phyloP scores from a whole-genome alignment of 2,329 filamentous ascomycete species.

The Nothomitra cinnamomea region DNA sequence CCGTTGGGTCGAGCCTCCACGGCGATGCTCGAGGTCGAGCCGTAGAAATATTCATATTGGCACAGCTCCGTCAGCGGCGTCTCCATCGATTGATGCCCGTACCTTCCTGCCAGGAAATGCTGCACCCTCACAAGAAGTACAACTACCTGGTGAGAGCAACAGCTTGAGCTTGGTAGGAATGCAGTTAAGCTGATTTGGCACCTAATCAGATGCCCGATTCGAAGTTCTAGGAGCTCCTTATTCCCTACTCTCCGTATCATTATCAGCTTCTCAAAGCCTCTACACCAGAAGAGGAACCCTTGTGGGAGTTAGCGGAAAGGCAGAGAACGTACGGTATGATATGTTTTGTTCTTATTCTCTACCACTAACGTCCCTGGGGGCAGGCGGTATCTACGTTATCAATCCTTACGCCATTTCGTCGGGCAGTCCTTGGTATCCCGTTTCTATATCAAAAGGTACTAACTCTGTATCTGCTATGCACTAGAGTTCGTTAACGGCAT shows the following conservation, averaged over 20 bases:
- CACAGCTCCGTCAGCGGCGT: conserved; percentile 35
- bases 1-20: background rate
- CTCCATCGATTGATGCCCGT: conserved; percentile 4
- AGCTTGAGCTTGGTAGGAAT: background rate
- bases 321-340: conserved; percentile 53
- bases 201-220: conserved; percentile 64
- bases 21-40: background rate
- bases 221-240: conserved; percentile 85
- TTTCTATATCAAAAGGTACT: conserved; percentile 71
- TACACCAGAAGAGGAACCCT: conserved; percentile 86
- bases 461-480: background rate
- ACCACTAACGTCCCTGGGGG: background rate
- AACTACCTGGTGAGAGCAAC: conserved; percentile 7
- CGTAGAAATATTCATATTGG: conserved; percentile 45
- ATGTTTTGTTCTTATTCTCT: background rate
- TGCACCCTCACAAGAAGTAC: background rate
- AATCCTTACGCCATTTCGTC: conserved; percentile 64
- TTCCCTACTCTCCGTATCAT: conserved; percentile 80
- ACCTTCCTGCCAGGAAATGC: background rate
- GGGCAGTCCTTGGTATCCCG: conserved; percentile 68
- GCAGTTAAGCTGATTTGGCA: conserved; percentile 4
- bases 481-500: background rate
- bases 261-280: conserved; percentile 84
- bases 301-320: conserved; percentile 74
- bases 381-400: conserved; percentile 81